Evolutionary conservation across 1,284 basidiomycete species (phyloP).

Genomic region (Coniferiporia sulphurascens): DNA sequence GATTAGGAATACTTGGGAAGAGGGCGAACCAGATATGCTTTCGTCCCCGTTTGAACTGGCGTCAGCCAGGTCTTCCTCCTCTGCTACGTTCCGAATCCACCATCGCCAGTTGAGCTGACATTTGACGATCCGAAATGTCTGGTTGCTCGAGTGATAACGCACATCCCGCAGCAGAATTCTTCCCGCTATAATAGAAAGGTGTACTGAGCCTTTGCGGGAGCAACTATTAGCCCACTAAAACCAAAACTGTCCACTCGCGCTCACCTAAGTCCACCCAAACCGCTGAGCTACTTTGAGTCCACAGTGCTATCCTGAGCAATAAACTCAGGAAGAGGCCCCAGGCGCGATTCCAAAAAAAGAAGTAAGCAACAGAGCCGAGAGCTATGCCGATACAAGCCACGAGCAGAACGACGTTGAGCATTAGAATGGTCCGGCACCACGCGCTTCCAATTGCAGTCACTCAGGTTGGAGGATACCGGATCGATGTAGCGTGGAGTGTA

Average conservation of each 20-base stretch:
- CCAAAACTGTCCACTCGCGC: constrained; percentile 19
- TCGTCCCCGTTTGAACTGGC: background rate
- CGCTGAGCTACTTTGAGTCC: constrained; percentile 66
- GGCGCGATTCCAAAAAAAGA: constrained; percentile 89
- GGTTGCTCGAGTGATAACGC: constrained; percentile 85
- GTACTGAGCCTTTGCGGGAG: constrained; percentile 64
- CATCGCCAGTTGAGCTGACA: constrained; percentile 87
- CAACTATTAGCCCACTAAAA: background rate
- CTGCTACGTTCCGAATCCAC: constrained; percentile 75
- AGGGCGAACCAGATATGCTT: constrained; percentile 18
- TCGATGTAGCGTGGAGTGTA: too few species aligned
- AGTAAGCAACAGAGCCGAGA: constrained; percentile 66
- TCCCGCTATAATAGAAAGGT: constrained; percentile 85
- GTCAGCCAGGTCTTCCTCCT: constrained; percentile 54
- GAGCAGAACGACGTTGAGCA: constrained; percentile 61
- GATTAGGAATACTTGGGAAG: background rate
- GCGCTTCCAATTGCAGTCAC: background rate
- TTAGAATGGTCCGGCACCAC: too few species aligned
- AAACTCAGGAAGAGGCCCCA: constrained; percentile 63
- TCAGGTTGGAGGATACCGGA: too few species aligned
- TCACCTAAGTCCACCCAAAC: constrained; percentile 75
- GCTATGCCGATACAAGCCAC: constrained; percentile 70
- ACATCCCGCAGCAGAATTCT: constrained; percentile 83
- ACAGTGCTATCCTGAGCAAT: constrained; percentile 58
- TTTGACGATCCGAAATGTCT: constrained; percentile 78